Base-by-base conservation (phyloP, 495 filamentous ascomycete species). In the Lentithecium fluviatile region DNA sequence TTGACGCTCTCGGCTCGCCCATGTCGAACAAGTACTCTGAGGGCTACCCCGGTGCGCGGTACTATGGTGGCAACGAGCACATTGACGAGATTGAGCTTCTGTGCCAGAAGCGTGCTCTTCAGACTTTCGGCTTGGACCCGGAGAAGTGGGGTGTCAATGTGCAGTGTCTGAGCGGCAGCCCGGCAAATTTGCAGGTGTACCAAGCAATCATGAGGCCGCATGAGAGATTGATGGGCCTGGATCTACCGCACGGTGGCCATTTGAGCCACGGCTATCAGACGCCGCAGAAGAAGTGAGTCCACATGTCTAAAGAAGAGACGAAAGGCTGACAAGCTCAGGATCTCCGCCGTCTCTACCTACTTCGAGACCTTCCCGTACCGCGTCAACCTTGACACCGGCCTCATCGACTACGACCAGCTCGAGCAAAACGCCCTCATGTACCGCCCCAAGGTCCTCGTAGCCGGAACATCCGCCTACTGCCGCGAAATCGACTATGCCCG, bases 1-100 rank as follows among this genome's bases (percentile, higher is more conserved):
- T 89, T 78, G 90, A 94, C 77, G 89, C 90, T 65, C 83, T 94
- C 50, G 89, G 90, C 65, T 91, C 89, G 38, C 88, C 88, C 69
- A 93, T 92, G 89, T 91, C 87, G 71, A 93, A 99, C 85, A 99
- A 99, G 81, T 99, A 99, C 84, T 95, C 90, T 2, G 94, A 99
- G 80, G 94, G 94, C 68, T 96, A 96, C 77, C 95, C 95, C 70
- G 94, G 94, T 70, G 94, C 95, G 47, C 87, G 94, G 74, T 99
- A 99, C 83, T 99, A 99, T 74, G 95, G 95, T 75, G 94, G 94
- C 68, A 99, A 97, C 80, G 85, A 99, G 81, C 90, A 96, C 82
- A 99, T 99, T 61, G 94, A 99, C 75, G 80, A 86, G 72, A 91
- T 97, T 71, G 94, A 99, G 82, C 82, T 88, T 59, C 91, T 91